Base-by-base conservation (phyloP, 768 basidiomycete species). In the Termitomyces sp. region DNA sequence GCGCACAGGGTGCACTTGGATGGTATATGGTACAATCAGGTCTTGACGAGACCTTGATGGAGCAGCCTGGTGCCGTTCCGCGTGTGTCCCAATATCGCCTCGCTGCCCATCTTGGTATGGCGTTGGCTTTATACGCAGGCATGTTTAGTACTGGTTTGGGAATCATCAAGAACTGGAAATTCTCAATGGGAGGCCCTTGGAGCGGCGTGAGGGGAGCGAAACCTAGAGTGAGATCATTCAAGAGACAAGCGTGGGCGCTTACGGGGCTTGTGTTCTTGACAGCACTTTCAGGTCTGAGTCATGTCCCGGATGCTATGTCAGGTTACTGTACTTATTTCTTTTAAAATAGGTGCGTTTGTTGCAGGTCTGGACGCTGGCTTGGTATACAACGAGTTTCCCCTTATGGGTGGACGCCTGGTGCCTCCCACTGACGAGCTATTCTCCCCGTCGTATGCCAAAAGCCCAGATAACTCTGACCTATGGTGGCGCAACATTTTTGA, bases 1-100 rank as follows among this genome's bases (percentile, higher is more conserved):
- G 94, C 27, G 86, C 84, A 18, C 94, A 99, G 70, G 97, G 97
- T 43, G 78, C 82, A 18, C 78, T 99, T 18, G 97, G 97, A 25
- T 99, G 97, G 97, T 98, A 98, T 76, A 99, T 99, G 97, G 97
- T 99, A 52, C 89, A 95, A 68, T 98, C 94, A 12, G 97, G 97
- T 1, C 77, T 99, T 11, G 89, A 94, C 62, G 83, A 91, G 50
- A 81, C 89, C 11, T 75, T 91, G 50, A 78, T 98, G 73, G 80
- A 86, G 6, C 86, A 81, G 7, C 89, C 90, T 3, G 88, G 87
- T 15, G 86, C 90, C 11, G 89, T 96, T 7, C 95, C 97, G 2
- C 87, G 97, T 7, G 97, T 99, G 9, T 94, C 92, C 16, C 97
- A 99, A 68, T 99, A 99, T 68, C 81, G 97, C 11, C 83, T 99